Percentiles rank a stretch among this genome's conserved stretches.
Conservation (phyloP, 2,329 filamentous ascomycete genomes). For the Lasiodiplodia citricola region DNA sequence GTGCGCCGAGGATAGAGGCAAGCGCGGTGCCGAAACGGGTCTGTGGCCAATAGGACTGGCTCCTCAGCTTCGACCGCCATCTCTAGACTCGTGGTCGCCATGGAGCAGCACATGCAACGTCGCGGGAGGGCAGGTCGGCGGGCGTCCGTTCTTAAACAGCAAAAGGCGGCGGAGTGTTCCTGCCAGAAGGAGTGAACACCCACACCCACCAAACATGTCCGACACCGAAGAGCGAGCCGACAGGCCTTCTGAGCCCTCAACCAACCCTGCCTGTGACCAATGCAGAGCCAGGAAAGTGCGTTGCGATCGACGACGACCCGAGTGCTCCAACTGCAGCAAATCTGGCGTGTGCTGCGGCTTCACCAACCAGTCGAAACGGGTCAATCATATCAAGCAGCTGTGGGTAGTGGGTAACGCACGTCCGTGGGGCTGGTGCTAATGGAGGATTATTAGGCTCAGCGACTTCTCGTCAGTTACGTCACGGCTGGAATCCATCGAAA, state of each 20-base stretch:
- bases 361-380: constrained; percentile 5
- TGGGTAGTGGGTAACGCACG: neutral
- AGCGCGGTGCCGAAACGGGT: neutral
- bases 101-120: neutral
- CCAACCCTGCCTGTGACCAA: constrained; percentile 7
- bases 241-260: neutral
- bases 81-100: neutral
- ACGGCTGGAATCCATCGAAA: constrained; percentile 1
- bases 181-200: neutral
- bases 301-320: constrained; percentile 3
- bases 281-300: constrained; percentile 1
- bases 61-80: neutral
- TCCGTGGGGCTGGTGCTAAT: neutral
- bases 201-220: neutral
- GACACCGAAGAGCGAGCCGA: neutral
- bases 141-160: neutral
- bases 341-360: constrained; percentile 9
- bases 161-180: neutral
- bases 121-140: neutral
- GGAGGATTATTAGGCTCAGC: neutral
- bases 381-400: constrained; percentile 13
- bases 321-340: constrained; percentile 15
- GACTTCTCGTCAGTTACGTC: constrained; percentile 8
- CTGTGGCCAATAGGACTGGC: neutral
- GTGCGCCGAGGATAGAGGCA: neutral